phyloP scores from a whole-genome alignment of 169 alveolate species.

The Blepharisma undulans region DNA sequence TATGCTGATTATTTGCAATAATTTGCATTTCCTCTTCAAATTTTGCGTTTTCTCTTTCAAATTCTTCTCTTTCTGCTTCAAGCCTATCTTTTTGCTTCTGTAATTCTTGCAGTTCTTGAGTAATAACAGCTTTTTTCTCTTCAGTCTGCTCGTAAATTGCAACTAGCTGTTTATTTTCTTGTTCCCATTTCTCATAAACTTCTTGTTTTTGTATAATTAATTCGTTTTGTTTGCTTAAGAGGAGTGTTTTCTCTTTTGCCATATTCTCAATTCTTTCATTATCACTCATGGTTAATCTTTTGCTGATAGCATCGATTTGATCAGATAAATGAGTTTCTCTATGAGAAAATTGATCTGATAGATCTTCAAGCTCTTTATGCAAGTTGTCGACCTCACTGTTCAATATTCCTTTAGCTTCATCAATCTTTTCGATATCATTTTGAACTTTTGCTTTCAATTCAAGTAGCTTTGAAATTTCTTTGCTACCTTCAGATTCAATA shows the following conservation, averaged over 20 bases:
- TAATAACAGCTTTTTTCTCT: background rate
- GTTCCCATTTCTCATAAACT: background rate
- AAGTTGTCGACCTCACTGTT: background rate
- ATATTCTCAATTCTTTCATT: slow-evolving; percentile 1
- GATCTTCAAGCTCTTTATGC: background rate
- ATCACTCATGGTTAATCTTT: background rate
- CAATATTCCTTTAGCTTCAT: background rate
- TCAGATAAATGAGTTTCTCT: background rate
- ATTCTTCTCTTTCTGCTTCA: background rate
- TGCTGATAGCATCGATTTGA: background rate
- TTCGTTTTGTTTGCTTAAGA: background rate
- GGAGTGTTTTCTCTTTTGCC: background rate
- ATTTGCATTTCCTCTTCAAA: background rate
- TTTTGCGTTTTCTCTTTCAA: background rate
- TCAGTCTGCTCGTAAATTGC: background rate
- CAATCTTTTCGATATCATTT: background rate
- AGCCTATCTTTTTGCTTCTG: background rate
- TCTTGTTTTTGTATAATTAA: background rate
- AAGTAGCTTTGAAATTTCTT: background rate
- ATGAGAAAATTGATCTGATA: too few species aligned
- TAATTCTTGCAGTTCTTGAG: background rate
- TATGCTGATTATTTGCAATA: background rate
- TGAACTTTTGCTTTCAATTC: background rate
- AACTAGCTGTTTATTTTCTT: background rate
- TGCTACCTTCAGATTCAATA: background rate